Conservation (phyloP, 1,284 basidiomycete genomes). For the Tilletiopsis washingtonensis region DNA sequence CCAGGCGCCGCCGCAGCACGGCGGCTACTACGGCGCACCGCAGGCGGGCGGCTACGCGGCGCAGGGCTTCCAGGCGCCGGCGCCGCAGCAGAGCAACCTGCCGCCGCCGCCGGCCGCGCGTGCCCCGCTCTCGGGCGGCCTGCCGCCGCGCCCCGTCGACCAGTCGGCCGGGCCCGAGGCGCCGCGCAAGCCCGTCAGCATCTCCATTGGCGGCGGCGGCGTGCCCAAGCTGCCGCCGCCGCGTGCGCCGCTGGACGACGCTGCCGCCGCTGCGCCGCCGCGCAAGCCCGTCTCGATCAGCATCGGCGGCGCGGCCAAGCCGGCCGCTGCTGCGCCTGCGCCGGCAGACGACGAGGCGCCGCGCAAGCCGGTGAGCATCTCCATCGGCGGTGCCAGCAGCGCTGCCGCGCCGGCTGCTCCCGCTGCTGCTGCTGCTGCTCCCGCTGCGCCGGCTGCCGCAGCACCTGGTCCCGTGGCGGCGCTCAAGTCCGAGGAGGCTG, state of each 20-base stretch:
- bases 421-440: conserved; percentile 10
- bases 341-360: conserved; percentile 14
- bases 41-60: conserved; percentile 12
- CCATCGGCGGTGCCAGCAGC: conserved; percentile 23
- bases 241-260: no score
- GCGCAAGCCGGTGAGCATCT: conserved; percentile 42
- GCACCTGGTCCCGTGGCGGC: conserved; percentile 18
- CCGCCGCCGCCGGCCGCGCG: conserved; percentile 1
- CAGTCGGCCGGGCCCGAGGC: conserved; percentile 1
- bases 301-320: conserved; percentile 14
- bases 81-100: conserved; percentile 2
- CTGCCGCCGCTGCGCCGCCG: no score
- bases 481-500: conserved; percentile 19
- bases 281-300: conserved; percentile 16
- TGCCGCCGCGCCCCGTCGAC: conserved; percentile 2
- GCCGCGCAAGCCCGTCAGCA: conserved; percentile 15
- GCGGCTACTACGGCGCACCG: conserved; percentile 1
- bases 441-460: conserved; percentile 12
- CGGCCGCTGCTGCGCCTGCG: conserved; percentile 14
- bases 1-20: conserved; percentile 5
- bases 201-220: conserved; percentile 12
- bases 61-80: conserved; percentile 14
- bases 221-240: no score
- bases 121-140: background rate
- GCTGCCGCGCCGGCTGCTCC: background rate